Base-by-base conservation (phyloP, 225 moss, liverwort and hornwort genomes). In the Takakia lepidozioides region DNA sequence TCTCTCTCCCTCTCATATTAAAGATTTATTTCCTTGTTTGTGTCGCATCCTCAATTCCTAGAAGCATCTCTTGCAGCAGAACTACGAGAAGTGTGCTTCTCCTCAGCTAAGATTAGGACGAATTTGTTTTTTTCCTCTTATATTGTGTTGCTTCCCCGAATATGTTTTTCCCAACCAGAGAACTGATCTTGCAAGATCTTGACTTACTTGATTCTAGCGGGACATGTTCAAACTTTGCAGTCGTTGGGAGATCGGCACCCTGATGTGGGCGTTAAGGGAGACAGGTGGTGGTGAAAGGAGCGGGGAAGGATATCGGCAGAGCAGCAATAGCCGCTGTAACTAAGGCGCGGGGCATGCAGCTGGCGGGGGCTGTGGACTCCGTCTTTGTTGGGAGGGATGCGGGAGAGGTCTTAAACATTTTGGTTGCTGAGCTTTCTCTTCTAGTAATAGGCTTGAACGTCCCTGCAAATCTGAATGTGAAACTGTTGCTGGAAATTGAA, bases 231-330 rank as follows among this genome's bases (percentile, higher is more conserved):
- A n/a, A n/a, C n/a, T 17, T n/a, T 40, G 40, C 39, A n/a, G 3
- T 40, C 8, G 14, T n/a, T n/a, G 4, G 3, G 16, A 5, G 39
- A 40, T 10, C 9, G 26, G 16, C 29, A 16, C n/a, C 10, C 4
- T 27, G 25, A 13, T 51, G 17, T 16, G 35, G n/a, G n/a, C n/a
- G n/a, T n/a, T n/a, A n/a, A 35, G 52, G 24, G 48, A 36, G 29
- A 2, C 55, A 81, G 69, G 93, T 93, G 23, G 81, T 93, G 27
- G 81, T 93, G 48, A 89, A 78, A 55, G 93, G 86, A 64, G 86
- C 76, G 32, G 74, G 69, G 14, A 86, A 74, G 40, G 76, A 67
- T 22, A 29, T 88, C 5, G 88, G 93, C 19, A 81, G 64, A 60
- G 72, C 82, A 10, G 84, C 86, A 5, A 76, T 89, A 42, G 56